These are phyloP conservation scores for Sordaria brevicollis DNA, from an alignment of 495 filamentous ascomycete species.

Conservation along the genomic window DNA sequence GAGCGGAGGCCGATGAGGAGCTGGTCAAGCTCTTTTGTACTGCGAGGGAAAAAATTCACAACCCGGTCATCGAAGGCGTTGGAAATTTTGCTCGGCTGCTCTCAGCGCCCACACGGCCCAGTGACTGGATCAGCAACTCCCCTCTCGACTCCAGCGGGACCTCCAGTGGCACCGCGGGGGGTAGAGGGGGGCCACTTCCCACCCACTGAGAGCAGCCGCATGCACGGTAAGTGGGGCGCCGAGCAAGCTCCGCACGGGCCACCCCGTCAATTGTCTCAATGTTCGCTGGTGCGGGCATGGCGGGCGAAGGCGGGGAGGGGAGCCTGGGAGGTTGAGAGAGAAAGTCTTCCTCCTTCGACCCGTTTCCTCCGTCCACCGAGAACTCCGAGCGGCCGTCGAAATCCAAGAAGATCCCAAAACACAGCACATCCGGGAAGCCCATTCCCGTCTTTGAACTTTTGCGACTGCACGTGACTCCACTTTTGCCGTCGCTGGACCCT, in stretches of 20 bases:
- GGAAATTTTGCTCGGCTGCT: constrained; percentile 18
- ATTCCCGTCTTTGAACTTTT: background rate
- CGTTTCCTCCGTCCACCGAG: background rate
- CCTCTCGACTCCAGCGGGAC: background rate
- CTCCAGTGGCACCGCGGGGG: background rate
- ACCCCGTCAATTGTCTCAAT: background rate
- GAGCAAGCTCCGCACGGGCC: background rate
- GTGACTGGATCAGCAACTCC: background rate
- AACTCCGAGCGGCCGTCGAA: background rate
- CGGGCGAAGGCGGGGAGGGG: background rate
- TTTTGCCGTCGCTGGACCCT: background rate
- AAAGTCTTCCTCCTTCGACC: background rate
- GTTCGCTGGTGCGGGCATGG: background rate
- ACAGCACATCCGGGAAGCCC: background rate
- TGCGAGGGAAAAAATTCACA: constrained; percentile 31
- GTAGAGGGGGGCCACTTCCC: background rate
- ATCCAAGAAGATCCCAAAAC: background rate
- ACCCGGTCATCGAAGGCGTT: constrained; percentile 21
- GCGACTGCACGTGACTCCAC: background rate
- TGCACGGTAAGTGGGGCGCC: background rate
- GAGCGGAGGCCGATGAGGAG: constrained; percentile 9
- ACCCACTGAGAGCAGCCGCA: background rate
- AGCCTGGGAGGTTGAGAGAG: background rate
- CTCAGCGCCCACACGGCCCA: background rate
- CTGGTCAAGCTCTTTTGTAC: constrained; percentile 13